These are phyloP conservation scores for Eucalyptus guilfoylei DNA, from an alignment of 345 rosid genomes.

Conservation along the genomic window DNA sequence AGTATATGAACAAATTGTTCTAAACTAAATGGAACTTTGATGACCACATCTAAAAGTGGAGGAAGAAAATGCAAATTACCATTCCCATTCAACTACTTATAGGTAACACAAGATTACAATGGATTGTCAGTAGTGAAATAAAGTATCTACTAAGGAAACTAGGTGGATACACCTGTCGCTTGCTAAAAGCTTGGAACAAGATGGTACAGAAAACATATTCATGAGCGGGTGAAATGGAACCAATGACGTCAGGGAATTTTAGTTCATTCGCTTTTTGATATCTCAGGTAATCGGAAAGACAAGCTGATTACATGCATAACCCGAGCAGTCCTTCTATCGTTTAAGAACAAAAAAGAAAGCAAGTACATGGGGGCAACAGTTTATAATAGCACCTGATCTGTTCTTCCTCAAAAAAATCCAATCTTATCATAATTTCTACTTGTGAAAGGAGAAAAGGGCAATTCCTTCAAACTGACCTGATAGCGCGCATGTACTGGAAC, in stretches of 20 bases:
- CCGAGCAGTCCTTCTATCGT: background rate
- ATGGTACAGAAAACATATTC: background rate
- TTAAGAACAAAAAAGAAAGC: background rate
- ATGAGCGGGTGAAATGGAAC: background rate
- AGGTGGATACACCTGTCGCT: background rate
- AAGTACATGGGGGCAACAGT: background rate
- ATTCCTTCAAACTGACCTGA: slow-evolving; percentile 30
- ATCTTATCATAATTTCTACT: background rate
- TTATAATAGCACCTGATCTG: background rate
- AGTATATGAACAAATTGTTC: background rate
- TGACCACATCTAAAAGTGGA: background rate
- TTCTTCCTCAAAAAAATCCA: background rate
- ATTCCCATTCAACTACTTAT: background rate
- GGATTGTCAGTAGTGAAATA: background rate
- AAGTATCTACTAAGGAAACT: background rate
- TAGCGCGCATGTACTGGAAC: slow-evolving; percentile 86
- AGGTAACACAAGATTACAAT: background rate
- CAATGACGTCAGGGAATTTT: background rate
- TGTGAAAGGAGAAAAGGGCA: background rate
- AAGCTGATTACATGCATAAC: background rate
- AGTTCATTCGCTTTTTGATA: background rate
- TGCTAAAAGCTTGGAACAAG: background rate
- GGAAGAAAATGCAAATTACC: background rate
- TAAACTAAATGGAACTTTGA: background rate
- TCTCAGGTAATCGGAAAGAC: background rate